A percentile compares a stretch with the other conserved stretches of the same genome.
phyloP scores from a whole-genome alignment of 352 stramenopile species.

The Pythium phragmitis region DNA sequence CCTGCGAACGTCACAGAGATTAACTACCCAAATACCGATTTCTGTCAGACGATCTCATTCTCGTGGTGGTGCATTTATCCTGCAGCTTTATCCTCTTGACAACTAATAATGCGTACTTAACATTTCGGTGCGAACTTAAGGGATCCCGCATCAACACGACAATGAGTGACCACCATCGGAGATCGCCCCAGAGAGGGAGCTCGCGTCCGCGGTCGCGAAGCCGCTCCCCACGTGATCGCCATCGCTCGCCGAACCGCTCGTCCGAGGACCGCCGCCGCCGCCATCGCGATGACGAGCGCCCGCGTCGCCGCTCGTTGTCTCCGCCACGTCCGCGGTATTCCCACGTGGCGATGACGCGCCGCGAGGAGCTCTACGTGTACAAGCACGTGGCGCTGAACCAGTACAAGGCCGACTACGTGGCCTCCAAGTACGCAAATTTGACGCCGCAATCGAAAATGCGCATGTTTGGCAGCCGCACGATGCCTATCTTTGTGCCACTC shows the following conservation, averaged over 20 bases:
- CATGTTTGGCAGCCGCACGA: constrained; percentile 7
- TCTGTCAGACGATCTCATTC: no score
- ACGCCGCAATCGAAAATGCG: background rate
- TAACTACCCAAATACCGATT: no score
- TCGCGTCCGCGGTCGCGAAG: no score
- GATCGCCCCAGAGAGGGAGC: background rate
- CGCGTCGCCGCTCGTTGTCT: background rate
- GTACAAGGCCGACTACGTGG: constrained; percentile 13
- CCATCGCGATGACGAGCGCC: background rate
- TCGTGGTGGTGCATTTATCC: no score
- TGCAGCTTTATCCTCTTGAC: no score
- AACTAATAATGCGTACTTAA: no score
- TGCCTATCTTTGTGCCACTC: constrained; percentile 23
- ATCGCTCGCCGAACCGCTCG: background rate
- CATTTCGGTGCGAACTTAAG: no score
- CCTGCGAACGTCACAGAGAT: no score
- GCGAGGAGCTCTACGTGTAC: background rate
- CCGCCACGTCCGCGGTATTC: background rate
- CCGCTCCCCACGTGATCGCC: background rate
- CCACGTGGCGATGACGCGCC: background rate
- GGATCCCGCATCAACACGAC: no score
- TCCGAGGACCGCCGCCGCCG: background rate
- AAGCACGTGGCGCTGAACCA: constrained; percentile 6
- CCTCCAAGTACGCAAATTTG: constrained; percentile 3
- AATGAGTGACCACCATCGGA: no score